Conservation (phyloP, 2,329 filamentous ascomycete species). For the Penicillium thymicola region DNA sequence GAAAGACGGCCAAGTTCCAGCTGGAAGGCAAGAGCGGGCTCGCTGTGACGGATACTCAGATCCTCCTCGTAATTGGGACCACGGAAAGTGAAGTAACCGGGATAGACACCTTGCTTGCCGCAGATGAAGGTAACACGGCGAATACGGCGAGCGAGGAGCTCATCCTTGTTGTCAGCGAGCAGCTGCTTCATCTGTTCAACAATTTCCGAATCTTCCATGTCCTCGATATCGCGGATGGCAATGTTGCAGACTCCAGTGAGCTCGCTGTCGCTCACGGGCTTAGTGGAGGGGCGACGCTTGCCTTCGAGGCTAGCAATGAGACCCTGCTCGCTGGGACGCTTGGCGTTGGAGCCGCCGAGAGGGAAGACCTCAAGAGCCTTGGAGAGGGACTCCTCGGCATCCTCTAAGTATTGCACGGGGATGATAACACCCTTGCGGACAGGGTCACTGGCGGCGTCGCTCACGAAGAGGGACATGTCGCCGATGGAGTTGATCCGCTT, state of each 20-base stretch:
- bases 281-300: constrained; percentile 61
- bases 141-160: constrained; percentile 75
- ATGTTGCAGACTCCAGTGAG: constrained; percentile 90
- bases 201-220: constrained; percentile 75
- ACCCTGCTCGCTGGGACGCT: constrained; percentile 54
- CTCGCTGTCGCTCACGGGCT: constrained; percentile 65
- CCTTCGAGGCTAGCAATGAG: constrained; percentile 70
- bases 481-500: constrained; percentile 92
- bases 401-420: constrained; percentile 88
- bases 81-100: constrained; percentile 97
- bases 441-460: constrained; percentile 67
- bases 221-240: constrained; percentile 84
- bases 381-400: constrained; percentile 80
- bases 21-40: constrained; percentile 97
- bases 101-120: constrained; percentile 90
- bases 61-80: constrained; percentile 87
- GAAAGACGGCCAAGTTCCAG: constrained; percentile 89
- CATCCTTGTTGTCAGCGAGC: constrained; percentile 76
- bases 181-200: constrained; percentile 71
- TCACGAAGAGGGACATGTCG: constrained; percentile 85
- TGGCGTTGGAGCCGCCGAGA: constrained; percentile 53
- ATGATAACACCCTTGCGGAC: constrained; percentile 90
- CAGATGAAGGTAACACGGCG: constrained; percentile 95
- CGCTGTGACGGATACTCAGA: constrained; percentile 91
- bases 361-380: constrained; percentile 84